Percentiles rank a stretch among this genome's conserved stretches.
Conservation (phyloP, 2,329 filamentous ascomycete species). For the Fusarium odoratissimum region DNA sequence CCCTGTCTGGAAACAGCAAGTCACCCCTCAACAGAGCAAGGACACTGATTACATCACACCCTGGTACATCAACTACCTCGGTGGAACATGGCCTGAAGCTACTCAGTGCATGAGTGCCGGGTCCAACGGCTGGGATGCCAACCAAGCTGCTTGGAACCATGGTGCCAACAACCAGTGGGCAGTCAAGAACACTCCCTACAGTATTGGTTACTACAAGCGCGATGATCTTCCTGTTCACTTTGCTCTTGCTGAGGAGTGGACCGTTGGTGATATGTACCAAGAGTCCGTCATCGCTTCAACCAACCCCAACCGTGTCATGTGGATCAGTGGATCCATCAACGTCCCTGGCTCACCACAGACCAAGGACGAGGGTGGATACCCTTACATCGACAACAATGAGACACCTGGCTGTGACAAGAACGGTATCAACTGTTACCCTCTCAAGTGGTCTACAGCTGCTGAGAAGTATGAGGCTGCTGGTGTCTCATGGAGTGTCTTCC, state of each 20-base stretch:
- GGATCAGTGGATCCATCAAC: slow-evolving; percentile 64
- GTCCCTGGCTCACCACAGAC: slow-evolving; percentile 53
- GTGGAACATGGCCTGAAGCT: slow-evolving; percentile 60
- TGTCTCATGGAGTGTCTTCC: slow-evolving; percentile 15
- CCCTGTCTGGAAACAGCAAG: slow-evolving; percentile 7
- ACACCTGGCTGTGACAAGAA: slow-evolving; percentile 2
- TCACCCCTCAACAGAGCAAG: not conserved
- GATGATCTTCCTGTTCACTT: slow-evolving; percentile 12
- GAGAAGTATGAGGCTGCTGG: slow-evolving; percentile 23
- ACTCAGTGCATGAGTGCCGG: slow-evolving; percentile 67
- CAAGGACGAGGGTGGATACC: slow-evolving; percentile 30
- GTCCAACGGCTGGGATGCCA: slow-evolving; percentile 62
- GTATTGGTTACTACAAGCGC: slow-evolving; percentile 2
- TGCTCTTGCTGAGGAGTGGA: slow-evolving; percentile 9
- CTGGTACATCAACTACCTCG: slow-evolving; percentile 66
- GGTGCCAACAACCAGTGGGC: slow-evolving; percentile 66
- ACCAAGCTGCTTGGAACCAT: slow-evolving; percentile 63
- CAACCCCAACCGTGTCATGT: slow-evolving; percentile 63
- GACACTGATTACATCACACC: slow-evolving; percentile 38
- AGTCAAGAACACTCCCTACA: slow-evolving; percentile 46
- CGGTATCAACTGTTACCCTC: slow-evolving; percentile 11
- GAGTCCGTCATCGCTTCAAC: slow-evolving; percentile 64
- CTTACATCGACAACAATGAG: slow-evolving; percentile 18
- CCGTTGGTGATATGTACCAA: slow-evolving; percentile 63
- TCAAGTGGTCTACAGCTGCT: slow-evolving; percentile 13